These are phyloP conservation scores for Periconia sp. DNA, from an alignment of 2,329 filamentous ascomycete species.

Conservation along the genomic window DNA sequence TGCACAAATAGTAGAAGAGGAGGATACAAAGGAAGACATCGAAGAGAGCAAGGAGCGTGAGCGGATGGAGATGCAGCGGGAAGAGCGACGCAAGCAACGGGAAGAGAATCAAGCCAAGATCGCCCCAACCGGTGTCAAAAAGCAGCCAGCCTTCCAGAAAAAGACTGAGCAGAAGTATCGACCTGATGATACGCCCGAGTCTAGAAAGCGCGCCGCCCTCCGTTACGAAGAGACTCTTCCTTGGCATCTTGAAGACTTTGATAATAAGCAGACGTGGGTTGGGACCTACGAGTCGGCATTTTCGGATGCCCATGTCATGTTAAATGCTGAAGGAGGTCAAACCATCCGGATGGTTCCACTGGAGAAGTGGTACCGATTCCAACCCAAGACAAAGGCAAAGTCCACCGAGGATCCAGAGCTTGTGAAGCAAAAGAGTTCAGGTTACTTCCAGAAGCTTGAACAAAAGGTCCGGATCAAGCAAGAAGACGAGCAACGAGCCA, in stretches of 20 bases:
- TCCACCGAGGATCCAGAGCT: constrained; percentile 83
- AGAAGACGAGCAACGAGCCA: constrained; percentile 49
- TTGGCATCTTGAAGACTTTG: constrained; percentile 96
- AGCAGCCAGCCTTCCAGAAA: constrained; percentile 67
- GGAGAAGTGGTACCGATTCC: constrained; percentile 94
- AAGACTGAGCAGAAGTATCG: constrained; percentile 86
- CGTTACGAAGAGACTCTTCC: constrained; percentile 94
- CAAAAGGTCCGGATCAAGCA: constrained; percentile 32
- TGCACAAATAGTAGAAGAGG: constrained; percentile 44
- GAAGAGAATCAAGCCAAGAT: constrained; percentile 91
- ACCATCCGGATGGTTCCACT: constrained; percentile 82
- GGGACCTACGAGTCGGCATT: constrained; percentile 88
- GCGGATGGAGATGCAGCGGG: constrained; percentile 60
- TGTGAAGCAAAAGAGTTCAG: constrained; percentile 76
- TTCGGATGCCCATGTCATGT: constrained; percentile 77
- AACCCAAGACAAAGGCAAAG: constrained; percentile 72
- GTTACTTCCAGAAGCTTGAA: constrained; percentile 65
- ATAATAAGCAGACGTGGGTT: constrained; percentile 92
- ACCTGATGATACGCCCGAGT: constrained; percentile 72
- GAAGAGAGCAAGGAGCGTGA: constrained; percentile 68
- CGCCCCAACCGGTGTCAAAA: constrained; percentile 74
- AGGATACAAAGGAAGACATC: constrained; percentile 64
- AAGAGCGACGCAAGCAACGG: constrained; percentile 81
- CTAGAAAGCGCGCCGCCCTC: constrained; percentile 65
- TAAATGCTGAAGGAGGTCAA: constrained; percentile 66